These are phyloP conservation scores for Biscogniauxia mediterranea DNA, from an alignment of 2,329 filamentous ascomycete genomes.

Conservation along the genomic window DNA sequence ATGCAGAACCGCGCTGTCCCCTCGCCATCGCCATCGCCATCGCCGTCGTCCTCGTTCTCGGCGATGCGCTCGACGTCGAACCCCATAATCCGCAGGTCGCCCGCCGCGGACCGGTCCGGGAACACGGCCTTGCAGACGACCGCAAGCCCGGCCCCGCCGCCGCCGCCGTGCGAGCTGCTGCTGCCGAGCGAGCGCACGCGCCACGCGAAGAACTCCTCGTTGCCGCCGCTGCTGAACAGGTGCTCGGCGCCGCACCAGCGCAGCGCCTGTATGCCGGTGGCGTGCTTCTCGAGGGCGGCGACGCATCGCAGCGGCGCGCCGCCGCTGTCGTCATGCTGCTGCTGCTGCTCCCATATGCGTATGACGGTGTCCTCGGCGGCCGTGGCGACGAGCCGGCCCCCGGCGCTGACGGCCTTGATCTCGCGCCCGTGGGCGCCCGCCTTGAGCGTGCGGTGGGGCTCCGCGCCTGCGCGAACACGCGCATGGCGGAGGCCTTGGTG, in stretches of 20 bases:
- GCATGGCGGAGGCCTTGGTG: slow-evolving; percentile 63
- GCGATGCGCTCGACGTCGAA: slow-evolving; percentile 58
- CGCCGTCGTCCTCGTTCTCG: slow-evolving; percentile 20
- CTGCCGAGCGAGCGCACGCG: slow-evolving; percentile 53
- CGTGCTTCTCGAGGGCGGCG: slow-evolving; percentile 72
- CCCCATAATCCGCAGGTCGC: slow-evolving; percentile 77
- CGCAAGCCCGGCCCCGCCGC: no score
- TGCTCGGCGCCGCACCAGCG: slow-evolving; percentile 70
- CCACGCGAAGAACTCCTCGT: slow-evolving; percentile 91
- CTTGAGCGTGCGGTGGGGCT: slow-evolving; percentile 52
- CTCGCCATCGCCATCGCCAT: slow-evolving; percentile 18
- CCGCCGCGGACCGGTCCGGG: slow-evolving; percentile 47
- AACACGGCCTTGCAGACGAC: slow-evolving; percentile 57
- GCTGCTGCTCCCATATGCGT: slow-evolving; percentile 62
- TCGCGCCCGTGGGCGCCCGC: slow-evolving; percentile 82
- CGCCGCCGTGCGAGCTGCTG: no score
- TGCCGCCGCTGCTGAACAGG: slow-evolving; percentile 82
- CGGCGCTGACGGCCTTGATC: slow-evolving; percentile 56
- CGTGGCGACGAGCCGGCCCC: slow-evolving; percentile 53
- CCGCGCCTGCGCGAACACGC: slow-evolving; percentile 43
- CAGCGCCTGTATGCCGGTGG: slow-evolving; percentile 78
- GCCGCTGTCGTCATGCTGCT: background rate
- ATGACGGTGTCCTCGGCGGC: slow-evolving; percentile 73
- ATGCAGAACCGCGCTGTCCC: slow-evolving; percentile 49
- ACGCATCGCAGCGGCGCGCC: slow-evolving; percentile 44